Evolutionary conservation across 441 rosid genomes (phyloP).

Genomic region (Erysimum cheiri): DNA sequence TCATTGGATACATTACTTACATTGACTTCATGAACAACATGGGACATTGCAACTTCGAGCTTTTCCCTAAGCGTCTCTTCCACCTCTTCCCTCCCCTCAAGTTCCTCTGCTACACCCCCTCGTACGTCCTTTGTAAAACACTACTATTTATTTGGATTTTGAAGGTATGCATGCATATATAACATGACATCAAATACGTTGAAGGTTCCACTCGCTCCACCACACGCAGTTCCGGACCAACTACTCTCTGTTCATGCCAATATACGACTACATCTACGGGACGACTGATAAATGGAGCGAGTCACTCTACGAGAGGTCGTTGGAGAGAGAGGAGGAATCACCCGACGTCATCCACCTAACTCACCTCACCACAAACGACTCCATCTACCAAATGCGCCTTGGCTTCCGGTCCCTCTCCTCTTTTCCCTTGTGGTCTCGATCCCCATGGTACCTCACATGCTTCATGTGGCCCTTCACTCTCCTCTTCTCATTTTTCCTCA

Average conservation of each 20-base stretch:
- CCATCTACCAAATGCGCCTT: constrained; percentile 46
- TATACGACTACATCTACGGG: constrained; percentile 49
- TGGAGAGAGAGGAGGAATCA: constrained; percentile 31
- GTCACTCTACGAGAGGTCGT: constrained; percentile 32
- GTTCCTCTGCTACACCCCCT: constrained; percentile 75
- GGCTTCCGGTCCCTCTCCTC: constrained; percentile 47
- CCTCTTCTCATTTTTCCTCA: constrained; percentile 32
- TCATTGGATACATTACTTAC: constrained; percentile 50
- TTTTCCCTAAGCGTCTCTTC: constrained; percentile 68
- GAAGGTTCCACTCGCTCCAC: constrained; percentile 50
- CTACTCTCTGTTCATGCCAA: constrained; percentile 50
- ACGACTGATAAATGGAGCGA: constrained; percentile 43
- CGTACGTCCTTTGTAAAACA: constrained; percentile 49
- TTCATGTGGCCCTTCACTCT: constrained; percentile 49
- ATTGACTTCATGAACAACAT: constrained; percentile 85
- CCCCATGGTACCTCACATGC: constrained; percentile 42
- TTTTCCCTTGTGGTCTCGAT: constrained; percentile 29
- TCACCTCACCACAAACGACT: constrained; percentile 44
- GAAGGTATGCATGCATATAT: constrained; percentile 3
- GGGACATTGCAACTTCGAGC: constrained; percentile 94
- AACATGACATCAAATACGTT: constrained; percentile 16
- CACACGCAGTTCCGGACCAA: constrained; percentile 53
- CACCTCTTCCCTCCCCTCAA: constrained; percentile 74
- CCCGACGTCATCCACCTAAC: constrained; percentile 49
- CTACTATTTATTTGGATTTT: neutral